Base-by-base conservation (phyloP, 495 filamentous ascomycete species). In the Neurospora sp. region DNA sequence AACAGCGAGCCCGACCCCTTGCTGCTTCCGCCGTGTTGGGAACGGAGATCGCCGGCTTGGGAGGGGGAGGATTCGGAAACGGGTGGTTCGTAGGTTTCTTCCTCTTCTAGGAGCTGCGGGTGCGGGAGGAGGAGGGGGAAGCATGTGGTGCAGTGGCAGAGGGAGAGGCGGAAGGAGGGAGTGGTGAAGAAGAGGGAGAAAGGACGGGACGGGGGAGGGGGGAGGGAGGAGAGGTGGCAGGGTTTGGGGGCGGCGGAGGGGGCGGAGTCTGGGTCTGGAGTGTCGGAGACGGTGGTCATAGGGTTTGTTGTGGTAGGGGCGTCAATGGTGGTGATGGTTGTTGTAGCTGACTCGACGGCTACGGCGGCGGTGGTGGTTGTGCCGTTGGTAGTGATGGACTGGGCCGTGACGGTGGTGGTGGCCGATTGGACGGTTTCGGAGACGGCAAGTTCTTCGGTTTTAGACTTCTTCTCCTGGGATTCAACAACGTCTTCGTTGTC, bases 81-180 rank as follows among this genome's bases (percentile, higher is more conserved):
- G 0, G 94, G 94, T 0, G 95, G 96, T 73, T 97, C 92, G 82
- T 99, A 98, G 37, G 87, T 89, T 4, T 94, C 92, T 86, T 99
- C 96, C 82, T 96, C 93, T 81, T 98, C 95, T 40, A 97, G 89
- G 45, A 99, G 91, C 74, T 95, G 89, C 0, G 87, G 88, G 83
- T 96, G 89, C 0, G 83, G 79, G 1, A 83, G 79, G 6, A 99
- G 88, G 39, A 88, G 84, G 0, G 91, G 90, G 83, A 92, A 97
- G 83, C 93, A 97, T 3, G 84, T 81, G 45, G 89, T 76, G 81
- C 96, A 98, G 74, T 85, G 93, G 84, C 96, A 99, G 72, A 90
- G 77, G 40, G 87, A 83, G 44, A 89, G 83, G 76, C 94, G 91
- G 88, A 97, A 98, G 79, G 87, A 82, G 79, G 87, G 83, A 69